phyloP scores from a whole-genome alignment of 768 basidiomycete genomes.

The Trametes cubensis region DNA sequence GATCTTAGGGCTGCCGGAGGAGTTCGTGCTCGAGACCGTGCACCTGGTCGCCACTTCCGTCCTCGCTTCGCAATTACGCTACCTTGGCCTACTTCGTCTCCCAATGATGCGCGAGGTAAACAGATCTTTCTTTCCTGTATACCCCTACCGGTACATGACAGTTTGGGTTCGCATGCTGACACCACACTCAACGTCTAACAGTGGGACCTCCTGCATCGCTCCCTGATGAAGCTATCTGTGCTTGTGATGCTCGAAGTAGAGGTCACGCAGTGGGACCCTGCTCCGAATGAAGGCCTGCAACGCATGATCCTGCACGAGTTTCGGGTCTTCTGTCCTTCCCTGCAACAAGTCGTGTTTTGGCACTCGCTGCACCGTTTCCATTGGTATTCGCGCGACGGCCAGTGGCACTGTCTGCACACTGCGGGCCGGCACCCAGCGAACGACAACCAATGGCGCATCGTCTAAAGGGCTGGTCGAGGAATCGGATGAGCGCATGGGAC shows the following conservation, averaged over 20 bases:
- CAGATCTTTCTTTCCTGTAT: background rate
- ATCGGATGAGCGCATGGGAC: background rate
- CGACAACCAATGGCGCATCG: constrained; percentile 27
- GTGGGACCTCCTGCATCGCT: constrained; percentile 39
- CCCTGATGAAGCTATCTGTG: constrained; percentile 38
- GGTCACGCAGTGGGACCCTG: constrained; percentile 39
- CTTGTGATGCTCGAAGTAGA: constrained; percentile 43
- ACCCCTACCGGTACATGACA: background rate
- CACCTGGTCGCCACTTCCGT: constrained; percentile 38
- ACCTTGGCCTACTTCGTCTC: constrained; percentile 44
- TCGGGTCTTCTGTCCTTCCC: constrained; percentile 40
- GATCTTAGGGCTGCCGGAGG: constrained; percentile 41
- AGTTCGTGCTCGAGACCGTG: constrained; percentile 34
- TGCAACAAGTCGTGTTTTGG: constrained; percentile 42
- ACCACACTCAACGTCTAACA: constrained; percentile 23
- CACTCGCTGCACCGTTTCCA: constrained; percentile 26
- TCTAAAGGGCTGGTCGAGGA: no score
- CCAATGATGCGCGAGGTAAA: constrained; percentile 38
- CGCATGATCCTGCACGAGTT: constrained; percentile 44
- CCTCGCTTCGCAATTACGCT: constrained; percentile 38
- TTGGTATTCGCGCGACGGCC: constrained; percentile 31
- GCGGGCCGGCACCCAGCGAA: constrained; percentile 14
- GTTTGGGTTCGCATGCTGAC: constrained; percentile 23
- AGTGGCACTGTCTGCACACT: constrained; percentile 23
- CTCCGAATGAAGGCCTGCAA: constrained; percentile 35